Evolutionary conservation across 148 eudicot species (phyloP).

Genomic region (Nepenthes mirabilis): DNA sequence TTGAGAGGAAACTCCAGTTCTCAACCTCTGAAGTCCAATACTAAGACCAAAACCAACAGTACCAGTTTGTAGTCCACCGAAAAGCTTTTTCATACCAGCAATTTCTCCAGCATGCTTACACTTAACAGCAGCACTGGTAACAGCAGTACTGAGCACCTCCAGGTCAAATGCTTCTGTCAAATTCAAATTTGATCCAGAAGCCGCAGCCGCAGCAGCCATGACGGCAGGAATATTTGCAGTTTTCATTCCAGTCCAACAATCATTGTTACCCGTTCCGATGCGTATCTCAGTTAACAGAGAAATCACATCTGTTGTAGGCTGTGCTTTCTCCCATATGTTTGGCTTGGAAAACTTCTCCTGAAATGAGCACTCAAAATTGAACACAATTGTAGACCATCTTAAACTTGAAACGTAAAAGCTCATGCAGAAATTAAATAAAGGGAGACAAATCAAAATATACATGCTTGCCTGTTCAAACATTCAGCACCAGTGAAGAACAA

Average conservation of each 20-base stretch:
- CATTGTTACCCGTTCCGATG: conserved; percentile 91
- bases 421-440: no score
- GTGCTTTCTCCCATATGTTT: conserved; percentile 64
- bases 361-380: background rate
- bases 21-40: conserved; percentile 47
- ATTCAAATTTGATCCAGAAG: conserved; percentile 84
- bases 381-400: no score
- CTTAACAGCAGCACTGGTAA: conserved; percentile 89
- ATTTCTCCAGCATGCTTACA: conserved; percentile 98
- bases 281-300: conserved; percentile 90
- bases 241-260: conserved; percentile 74
- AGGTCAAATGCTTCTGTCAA: conserved; percentile 77
- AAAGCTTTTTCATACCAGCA: conserved; percentile 95
- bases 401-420: no score
- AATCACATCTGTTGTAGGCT: conserved; percentile 88
- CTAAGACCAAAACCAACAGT: conserved; percentile 40
- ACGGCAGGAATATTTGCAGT: conserved; percentile 98
- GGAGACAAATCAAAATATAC: no score
- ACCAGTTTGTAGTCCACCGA: conserved; percentile 69
- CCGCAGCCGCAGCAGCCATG: conserved; percentile 97
- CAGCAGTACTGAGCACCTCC: conserved; percentile 93
- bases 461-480: no score
- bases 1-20: conserved; percentile 41
- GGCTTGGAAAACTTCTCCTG: conserved; percentile 98
- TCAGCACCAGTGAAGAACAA: no score